phyloP scores from a whole-genome alignment of 352 stramenopile species.

The Blastocystis sp. region DNA sequence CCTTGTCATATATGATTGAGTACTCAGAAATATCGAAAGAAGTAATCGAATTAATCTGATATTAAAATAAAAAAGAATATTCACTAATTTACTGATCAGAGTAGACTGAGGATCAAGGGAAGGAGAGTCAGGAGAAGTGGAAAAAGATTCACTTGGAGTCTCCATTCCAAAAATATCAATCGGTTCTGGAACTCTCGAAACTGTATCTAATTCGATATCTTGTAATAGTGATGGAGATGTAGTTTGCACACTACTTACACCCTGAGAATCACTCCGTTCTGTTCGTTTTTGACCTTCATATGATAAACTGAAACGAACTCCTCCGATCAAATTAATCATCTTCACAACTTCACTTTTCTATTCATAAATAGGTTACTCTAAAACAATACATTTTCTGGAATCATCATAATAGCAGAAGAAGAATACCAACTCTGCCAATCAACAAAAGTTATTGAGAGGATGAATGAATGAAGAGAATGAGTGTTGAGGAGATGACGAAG shows the following conservation, averaged over 20 bases:
- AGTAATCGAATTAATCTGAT: not conserved
- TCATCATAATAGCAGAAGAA: constrained; percentile 11
- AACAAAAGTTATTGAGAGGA: not conserved
- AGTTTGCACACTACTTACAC: too few relatives aligned
- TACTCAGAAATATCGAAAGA: not conserved
- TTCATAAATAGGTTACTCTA: too few relatives aligned
- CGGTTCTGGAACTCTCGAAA: not conserved
- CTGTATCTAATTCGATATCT: too few relatives aligned
- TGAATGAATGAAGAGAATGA: not conserved
- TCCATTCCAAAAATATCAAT: not conserved
- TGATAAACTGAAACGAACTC: constrained; percentile 10
- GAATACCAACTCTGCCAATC: constrained; percentile 7
- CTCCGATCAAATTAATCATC: not conserved
- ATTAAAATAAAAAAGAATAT: not conserved
- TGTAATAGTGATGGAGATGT: too few relatives aligned
- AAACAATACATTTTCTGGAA: constrained; percentile 52
- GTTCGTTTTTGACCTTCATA: not conserved
- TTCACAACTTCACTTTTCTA: constrained; percentile 47
- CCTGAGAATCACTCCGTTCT: too few relatives aligned
- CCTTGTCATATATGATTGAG: not conserved
- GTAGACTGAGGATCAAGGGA: not conserved
- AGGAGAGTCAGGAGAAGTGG: not conserved
- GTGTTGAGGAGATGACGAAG: constrained; percentile 23
- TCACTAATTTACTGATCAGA: constrained; percentile 2
- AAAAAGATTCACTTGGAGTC: not conserved